Conservation (phyloP, 495 filamentous ascomycete species). For the Penicillium diatomitis region DNA sequence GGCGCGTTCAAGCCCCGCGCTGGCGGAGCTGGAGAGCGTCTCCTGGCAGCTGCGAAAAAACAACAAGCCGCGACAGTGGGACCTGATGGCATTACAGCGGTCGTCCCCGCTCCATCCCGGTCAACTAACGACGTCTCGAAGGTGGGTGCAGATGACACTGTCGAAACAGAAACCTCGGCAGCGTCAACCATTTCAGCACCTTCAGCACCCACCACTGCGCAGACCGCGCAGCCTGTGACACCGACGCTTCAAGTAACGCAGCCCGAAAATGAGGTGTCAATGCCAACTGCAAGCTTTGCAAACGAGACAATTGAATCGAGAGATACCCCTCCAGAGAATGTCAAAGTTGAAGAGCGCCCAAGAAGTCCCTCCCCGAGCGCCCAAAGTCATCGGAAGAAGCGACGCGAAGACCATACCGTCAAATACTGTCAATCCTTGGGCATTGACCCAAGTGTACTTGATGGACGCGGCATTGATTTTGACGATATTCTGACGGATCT, state of each 20-base stretch:
- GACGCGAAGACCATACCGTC: conserved; percentile 62
- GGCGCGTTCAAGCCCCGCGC: conserved; percentile 76
- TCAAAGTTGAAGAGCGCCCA: conserved; percentile 18
- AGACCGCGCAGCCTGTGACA: conserved; percentile 9
- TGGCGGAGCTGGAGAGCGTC: conserved; percentile 69
- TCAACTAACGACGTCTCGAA: conserved; percentile 20
- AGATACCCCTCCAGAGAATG: conserved; percentile 23
- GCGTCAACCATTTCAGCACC: conserved; percentile 1
- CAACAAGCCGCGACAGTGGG: conserved; percentile 48
- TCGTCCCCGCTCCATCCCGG: conserved; percentile 66
- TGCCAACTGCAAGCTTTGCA: conserved; percentile 19
- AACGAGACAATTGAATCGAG: conserved; percentile 20
- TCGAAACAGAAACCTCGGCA: conserved; percentile 9
- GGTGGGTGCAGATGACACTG: conserved; percentile 12
- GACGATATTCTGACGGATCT: conserved; percentile 77
- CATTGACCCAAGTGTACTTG: conserved; percentile 60
- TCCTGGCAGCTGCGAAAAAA: conserved; percentile 45
- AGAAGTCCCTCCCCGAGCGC: conserved; percentile 32
- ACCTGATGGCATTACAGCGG: conserved; percentile 78
- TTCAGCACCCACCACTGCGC: conserved; percentile 1
- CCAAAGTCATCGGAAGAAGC: conserved; percentile 45
- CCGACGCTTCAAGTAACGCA: conserved; percentile 37
- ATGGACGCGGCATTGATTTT: conserved; percentile 60
- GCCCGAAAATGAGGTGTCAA: conserved; percentile 15
- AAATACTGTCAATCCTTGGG: conserved; percentile 72